Evolutionary conservation across 331 rosid genomes (phyloP).

Genomic region (Ulmus americana): DNA sequence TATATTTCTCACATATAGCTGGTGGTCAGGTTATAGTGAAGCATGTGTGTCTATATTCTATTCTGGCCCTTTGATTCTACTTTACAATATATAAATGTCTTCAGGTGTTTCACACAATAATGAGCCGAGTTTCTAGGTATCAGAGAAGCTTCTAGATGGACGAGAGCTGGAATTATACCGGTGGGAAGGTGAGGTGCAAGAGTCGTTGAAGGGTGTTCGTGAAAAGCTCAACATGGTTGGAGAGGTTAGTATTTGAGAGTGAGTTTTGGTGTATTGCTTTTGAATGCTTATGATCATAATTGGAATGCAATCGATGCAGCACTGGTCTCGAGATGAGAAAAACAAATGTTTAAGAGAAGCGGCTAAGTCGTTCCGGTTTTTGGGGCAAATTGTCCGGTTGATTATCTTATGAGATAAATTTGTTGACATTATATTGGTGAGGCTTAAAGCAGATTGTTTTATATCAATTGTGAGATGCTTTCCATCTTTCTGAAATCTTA

Average conservation of each 20-base stretch:
- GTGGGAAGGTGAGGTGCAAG: slow-evolving; percentile 62
- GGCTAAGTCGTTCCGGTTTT: slow-evolving; percentile 57
- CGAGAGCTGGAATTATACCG: slow-evolving; percentile 62
- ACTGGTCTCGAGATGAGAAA: slow-evolving; percentile 73
- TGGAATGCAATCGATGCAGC: slow-evolving; percentile 41
- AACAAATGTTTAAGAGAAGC: slow-evolving; percentile 80
- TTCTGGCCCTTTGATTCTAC: background rate
- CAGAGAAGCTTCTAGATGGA: slow-evolving; percentile 60
- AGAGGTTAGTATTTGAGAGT: slow-evolving; percentile 43
- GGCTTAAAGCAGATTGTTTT: background rate
- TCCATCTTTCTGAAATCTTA: background rate
- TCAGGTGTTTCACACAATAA: background rate
- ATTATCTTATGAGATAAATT: slow-evolving; percentile 44
- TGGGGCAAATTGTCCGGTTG: slow-evolving; percentile 75
- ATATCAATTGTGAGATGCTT: background rate
- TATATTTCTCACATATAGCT: slow-evolving; percentile 71
- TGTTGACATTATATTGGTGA: background rate
- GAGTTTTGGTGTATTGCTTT: background rate
- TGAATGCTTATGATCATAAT: slow-evolving; percentile 4
- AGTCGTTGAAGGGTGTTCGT: slow-evolving; percentile 56
- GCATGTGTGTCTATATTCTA: slow-evolving; percentile 34
- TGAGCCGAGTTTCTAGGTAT: slow-evolving; percentile 38
- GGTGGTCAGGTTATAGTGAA: slow-evolving; percentile 77
- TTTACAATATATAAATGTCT: background rate
- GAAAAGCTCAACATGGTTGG: slow-evolving; percentile 73